Percentiles rank a stretch among this genome's conserved stretches.
These are phyloP conservation scores for Yamadazyma dendronema DNA, from an alignment of 1,139 yeast species.

Conservation along the genomic window DNA sequence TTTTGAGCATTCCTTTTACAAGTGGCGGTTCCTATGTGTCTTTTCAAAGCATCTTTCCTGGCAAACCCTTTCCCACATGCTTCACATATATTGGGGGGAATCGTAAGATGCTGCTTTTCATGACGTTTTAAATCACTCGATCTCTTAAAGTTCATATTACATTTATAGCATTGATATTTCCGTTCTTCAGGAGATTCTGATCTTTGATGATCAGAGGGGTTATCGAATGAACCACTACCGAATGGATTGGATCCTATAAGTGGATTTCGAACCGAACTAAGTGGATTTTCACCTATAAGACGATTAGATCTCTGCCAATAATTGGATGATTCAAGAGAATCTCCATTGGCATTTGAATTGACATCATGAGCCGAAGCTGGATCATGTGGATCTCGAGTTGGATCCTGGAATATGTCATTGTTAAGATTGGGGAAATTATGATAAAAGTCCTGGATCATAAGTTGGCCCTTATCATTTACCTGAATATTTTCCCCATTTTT, in stretches of 20 bases:
- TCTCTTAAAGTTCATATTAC: conserved; percentile 58
- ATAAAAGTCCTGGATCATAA: conserved; percentile 45
- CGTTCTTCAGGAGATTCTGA: conserved; percentile 16
- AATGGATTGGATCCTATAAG: conserved; percentile 9
- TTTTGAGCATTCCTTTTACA: conserved; percentile 66
- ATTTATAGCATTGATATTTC: conserved; percentile 45
- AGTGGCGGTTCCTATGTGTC: conserved; percentile 70
- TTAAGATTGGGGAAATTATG: conserved; percentile 44
- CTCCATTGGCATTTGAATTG: conserved; percentile 1
- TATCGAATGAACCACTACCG: background rate
- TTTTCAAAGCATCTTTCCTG: conserved; percentile 72
- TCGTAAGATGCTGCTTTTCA: conserved; percentile 55
- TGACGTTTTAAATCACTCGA: conserved; percentile 67
- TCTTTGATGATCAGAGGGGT: background rate
- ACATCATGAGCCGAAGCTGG: background rate
- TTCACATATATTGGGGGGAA: conserved; percentile 69
- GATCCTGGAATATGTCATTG: conserved; percentile 35
- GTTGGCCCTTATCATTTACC: conserved; percentile 42
- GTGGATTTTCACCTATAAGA: conserved; percentile 1
- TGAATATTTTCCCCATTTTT: conserved; percentile 32
- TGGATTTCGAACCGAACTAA: conserved; percentile 1
- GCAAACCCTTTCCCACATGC: conserved; percentile 81
- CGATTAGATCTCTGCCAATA: conserved; percentile 4
- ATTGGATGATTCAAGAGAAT: too few species aligned
- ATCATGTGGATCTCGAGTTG: conserved; percentile 3